Percentiles rank a stretch among this genome's conserved stretches.
These are phyloP conservation scores for Botrytis sinoallii DNA, from an alignment of 2,329 filamentous ascomycete species.

Conservation along the genomic window DNA sequence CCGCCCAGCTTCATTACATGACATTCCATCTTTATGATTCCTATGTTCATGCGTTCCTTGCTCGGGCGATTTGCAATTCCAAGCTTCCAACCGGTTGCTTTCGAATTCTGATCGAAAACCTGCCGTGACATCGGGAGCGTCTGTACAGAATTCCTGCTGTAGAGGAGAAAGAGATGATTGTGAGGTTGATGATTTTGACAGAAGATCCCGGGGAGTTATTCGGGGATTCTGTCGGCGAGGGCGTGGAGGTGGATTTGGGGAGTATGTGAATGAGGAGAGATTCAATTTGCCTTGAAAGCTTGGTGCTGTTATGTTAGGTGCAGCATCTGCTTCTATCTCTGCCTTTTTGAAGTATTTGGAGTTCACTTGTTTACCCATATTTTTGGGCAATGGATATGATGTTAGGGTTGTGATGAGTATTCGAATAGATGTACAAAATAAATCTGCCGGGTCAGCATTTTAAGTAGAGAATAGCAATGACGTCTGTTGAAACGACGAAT, in stretches of 20 bases:
- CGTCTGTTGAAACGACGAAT: neutral
- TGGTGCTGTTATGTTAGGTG: constrained; percentile 15
- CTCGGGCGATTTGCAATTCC: neutral
- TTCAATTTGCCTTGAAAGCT: constrained; percentile 34
- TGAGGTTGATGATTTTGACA: neutral
- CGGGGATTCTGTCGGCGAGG: constrained; percentile 16
- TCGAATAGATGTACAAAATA: neutral
- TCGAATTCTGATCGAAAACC: neutral
- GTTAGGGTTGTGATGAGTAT: neutral
- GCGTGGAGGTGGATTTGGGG: constrained; percentile 17
- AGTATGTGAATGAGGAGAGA: constrained; percentile 29
- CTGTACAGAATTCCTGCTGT: neutral
- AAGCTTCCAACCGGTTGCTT: neutral
- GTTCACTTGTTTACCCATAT: constrained; percentile 4
- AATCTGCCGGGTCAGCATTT: constrained; percentile 6
- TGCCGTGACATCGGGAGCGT: neutral
- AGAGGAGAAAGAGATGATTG: neutral
- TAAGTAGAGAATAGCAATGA: neutral
- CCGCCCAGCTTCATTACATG: too few relatives aligned
- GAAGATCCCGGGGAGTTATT: neutral
- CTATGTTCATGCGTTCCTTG: neutral
- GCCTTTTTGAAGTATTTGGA: constrained; percentile 3
- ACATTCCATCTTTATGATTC: neutral
- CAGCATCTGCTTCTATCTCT: neutral
- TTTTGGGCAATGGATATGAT: neutral